phyloP scores from a whole-genome alignment of 306 rosid species.

The Chamaecrista fasciculata region DNA sequence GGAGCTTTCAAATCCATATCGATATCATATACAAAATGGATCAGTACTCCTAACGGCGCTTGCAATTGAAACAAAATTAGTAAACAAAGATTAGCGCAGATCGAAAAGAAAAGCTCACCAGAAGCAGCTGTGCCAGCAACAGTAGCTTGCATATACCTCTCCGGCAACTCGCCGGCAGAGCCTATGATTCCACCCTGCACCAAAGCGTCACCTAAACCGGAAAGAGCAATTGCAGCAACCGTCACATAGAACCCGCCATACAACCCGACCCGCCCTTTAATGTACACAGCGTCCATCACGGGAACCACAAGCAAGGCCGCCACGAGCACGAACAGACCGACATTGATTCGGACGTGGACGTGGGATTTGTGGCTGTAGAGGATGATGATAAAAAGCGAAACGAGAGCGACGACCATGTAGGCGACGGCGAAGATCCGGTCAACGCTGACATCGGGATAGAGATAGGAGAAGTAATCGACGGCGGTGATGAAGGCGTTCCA shows the following conservation, averaged over 20 bases:
- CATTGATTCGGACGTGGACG: conserved; percentile 59
- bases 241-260: conserved; percentile 63
- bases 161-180: conserved; percentile 85
- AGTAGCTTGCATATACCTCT: conserved; percentile 80
- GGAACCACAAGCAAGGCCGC: conserved; percentile 62
- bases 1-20: not conserved
- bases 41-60: not conserved
- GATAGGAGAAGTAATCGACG: conserved; percentile 78
- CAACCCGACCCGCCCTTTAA: conserved; percentile 75
- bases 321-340: conserved; percentile 60
- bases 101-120: conserved; percentile 31
- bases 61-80: not conserved
- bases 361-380: conserved; percentile 59
- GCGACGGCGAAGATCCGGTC: conserved; percentile 81
- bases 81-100: not conserved
- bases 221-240: conserved; percentile 47
- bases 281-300: conserved; percentile 46
- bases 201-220: conserved; percentile 65
- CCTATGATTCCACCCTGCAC: conserved; percentile 84
- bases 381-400: conserved; percentile 52
- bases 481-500: conserved; percentile 97
- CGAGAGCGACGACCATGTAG: conserved; percentile 56
- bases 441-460: conserved; percentile 77
- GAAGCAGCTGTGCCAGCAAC: conserved; percentile 90
- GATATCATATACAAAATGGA: not conserved